Percentiles rank a stretch among this genome's conserved stretches.
Evolutionary conservation across 306 rosid species (phyloP).

Genomic region (Crataegus laevigata): DNA sequence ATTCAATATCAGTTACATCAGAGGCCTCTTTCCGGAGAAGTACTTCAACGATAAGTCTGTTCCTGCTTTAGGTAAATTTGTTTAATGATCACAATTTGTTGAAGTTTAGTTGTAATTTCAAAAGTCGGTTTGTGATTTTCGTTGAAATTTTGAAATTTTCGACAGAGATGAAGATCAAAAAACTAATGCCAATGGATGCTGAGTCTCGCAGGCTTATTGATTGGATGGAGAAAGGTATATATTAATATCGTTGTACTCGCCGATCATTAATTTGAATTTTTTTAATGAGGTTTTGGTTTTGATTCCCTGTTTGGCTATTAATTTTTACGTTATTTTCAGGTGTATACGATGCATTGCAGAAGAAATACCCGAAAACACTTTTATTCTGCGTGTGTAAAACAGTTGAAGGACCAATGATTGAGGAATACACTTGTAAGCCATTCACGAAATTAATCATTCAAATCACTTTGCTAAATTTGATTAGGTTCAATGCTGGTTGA

Average conservation of each 20-base stretch:
- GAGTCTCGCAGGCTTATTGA: constrained; percentile 93
- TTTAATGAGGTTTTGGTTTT: not conserved
- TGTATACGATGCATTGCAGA: constrained; percentile 81
- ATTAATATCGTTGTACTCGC: not conserved
- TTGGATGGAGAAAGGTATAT: constrained; percentile 93
- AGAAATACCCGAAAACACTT: constrained; percentile 81
- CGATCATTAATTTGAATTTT: constrained; percentile 1
- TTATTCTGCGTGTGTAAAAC: constrained; percentile 76
- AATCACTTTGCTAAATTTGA: not conserved
- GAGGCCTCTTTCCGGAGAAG: constrained; percentile 96
- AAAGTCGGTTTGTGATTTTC: constrained; percentile 8
- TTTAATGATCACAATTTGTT: not conserved
- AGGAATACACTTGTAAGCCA: constrained; percentile 88
- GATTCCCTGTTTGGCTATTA: not conserved
- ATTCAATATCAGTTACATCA: constrained; percentile 86
- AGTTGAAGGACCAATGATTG: constrained; percentile 88
- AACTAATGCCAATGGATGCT: constrained; percentile 84
- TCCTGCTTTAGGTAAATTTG: constrained; percentile 72
- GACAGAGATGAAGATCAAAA: constrained; percentile 92
- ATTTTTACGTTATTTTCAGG: constrained; percentile 31
- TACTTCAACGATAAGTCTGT: constrained; percentile 89
- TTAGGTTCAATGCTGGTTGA: not conserved
- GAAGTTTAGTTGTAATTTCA: not conserved
- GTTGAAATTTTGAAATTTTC: constrained; percentile 13
- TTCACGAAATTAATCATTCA: not conserved